Percentiles rank a stretch among this genome's conserved stretches.
These are phyloP conservation scores for Cercospora nicotianae DNA, from an alignment of 2,329 filamentous ascomycete species.

Conservation along the genomic window DNA sequence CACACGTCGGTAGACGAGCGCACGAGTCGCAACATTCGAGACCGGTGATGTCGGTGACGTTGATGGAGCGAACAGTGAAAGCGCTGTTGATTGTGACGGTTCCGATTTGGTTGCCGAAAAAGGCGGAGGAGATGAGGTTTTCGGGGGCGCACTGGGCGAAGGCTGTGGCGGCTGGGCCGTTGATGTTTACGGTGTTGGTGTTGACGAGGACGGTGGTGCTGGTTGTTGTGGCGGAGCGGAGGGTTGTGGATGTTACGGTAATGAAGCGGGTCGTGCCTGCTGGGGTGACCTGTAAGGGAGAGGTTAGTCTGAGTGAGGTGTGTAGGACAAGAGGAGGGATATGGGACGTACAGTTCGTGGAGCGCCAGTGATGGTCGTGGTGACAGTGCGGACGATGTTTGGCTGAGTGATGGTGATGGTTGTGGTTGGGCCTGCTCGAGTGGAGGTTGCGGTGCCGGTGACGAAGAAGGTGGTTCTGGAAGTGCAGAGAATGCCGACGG, in stretches of 20 bases:
- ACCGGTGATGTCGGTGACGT: conserved; percentile 3
- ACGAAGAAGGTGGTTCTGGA: conserved; percentile 14
- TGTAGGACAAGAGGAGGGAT: neutral
- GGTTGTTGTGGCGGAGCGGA: conserved; percentile 4
- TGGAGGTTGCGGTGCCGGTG: conserved; percentile 2
- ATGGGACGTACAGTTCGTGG: neutral
- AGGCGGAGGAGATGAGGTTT: conserved; percentile 11
- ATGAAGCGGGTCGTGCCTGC: conserved; percentile 4
- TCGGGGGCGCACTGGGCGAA: conserved; percentile 4
- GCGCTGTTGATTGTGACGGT: conserved; percentile 11
- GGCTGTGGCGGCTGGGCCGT: conserved; percentile 10
- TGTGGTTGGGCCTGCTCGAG: neutral
- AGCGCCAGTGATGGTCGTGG: neutral
- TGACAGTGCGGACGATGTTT: conserved; percentile 2
- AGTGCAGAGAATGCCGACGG: conserved; percentile 12
- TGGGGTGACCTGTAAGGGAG: conserved; percentile 1
- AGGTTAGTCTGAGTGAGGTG: neutral
- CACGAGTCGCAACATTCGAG: conserved; percentile 7
- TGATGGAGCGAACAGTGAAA: conserved; percentile 11
- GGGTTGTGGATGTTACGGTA: conserved; percentile 7
- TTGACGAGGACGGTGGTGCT: conserved; percentile 8
- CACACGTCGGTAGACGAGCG: conserved; percentile 9
- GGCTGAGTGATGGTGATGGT: neutral
- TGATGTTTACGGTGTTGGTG: conserved; percentile 11
- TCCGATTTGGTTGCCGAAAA: conserved; percentile 16